phyloP scores from a whole-genome alignment of 2,329 filamentous ascomycete species.

The Paraphaeosphaeria sporulosa region DNA sequence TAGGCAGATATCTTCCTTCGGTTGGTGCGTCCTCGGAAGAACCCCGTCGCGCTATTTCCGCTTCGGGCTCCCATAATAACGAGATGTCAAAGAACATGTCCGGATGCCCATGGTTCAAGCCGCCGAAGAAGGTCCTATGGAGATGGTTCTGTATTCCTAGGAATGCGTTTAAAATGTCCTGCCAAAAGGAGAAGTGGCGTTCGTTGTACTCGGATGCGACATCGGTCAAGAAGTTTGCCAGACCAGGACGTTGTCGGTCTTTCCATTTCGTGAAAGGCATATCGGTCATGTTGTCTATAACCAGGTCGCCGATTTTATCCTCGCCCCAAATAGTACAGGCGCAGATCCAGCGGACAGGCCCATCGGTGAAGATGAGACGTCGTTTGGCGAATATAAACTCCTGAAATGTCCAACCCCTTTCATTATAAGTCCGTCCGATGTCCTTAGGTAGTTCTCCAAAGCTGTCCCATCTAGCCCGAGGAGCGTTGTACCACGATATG shows the following conservation, averaged over 20 bases:
- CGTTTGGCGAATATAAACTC: background rate
- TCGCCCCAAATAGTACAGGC: background rate
- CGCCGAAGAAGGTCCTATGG: background rate
- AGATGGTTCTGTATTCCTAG: constrained; percentile 1
- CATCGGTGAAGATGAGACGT: background rate
- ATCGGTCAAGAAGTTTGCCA: background rate
- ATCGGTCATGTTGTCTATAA: background rate
- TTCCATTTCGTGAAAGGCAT: background rate
- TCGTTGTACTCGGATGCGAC: background rate
- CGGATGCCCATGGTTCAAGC: background rate
- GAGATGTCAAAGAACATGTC: constrained; percentile 1
- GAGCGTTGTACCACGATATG: background rate
- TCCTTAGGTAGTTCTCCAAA: background rate
- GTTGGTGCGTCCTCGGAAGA: background rate
- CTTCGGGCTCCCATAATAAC: background rate
- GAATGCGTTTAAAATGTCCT: background rate
- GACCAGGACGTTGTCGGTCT: background rate
- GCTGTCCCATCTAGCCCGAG: background rate
- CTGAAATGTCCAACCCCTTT: background rate
- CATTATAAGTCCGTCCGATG: background rate
- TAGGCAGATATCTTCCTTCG: background rate
- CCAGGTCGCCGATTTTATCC: background rate
- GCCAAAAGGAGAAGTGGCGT: background rate
- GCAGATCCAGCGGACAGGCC: background rate
- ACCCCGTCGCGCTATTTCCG: background rate